Conservation (phyloP, 2,329 filamentous ascomycete genomes). For the Beauveria asiatica region DNA sequence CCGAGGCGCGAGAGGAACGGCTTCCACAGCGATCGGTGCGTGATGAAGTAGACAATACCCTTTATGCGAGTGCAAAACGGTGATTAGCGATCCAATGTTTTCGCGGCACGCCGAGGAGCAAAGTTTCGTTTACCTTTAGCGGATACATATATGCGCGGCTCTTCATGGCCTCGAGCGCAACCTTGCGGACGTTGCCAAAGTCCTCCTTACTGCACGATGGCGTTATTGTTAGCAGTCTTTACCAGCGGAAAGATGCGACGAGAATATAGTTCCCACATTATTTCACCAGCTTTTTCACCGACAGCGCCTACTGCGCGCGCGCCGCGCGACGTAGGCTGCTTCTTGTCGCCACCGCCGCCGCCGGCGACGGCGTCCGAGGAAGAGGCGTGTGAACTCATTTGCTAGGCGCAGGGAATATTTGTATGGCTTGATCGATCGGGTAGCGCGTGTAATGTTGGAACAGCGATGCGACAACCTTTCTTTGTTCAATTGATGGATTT, state of each 20-base stretch:
- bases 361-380: conserved; percentile 2
- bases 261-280: background rate
- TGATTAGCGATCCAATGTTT: background rate
- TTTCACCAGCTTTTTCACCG: conserved; percentile 7
- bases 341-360: background rate
- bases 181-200: conserved; percentile 52
- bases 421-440: background rate
- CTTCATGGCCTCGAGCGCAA: conserved; percentile 60
- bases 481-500: background rate
- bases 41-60: conserved; percentile 52
- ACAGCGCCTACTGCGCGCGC: conserved; percentile 6
- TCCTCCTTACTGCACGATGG: conserved; percentile 53
- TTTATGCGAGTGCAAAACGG: conserved; percentile 17
- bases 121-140: conserved; percentile 45
- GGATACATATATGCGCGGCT: conserved; percentile 83
- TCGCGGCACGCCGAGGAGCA: background rate
- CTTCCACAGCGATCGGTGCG: conserved; percentile 48
- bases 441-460: background rate
- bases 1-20: conserved; percentile 47
- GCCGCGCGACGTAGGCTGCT: conserved; percentile 7
- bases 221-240: background rate
- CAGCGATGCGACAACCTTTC: background rate
- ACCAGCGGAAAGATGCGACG: background rate
- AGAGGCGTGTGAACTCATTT: conserved; percentile 1
- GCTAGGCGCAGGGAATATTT: background rate